Percentiles rank a stretch among this genome's conserved stretches.
phyloP scores from a whole-genome alignment of 2,329 filamentous ascomycete species.

The Pyrenochaeta sp. region DNA sequence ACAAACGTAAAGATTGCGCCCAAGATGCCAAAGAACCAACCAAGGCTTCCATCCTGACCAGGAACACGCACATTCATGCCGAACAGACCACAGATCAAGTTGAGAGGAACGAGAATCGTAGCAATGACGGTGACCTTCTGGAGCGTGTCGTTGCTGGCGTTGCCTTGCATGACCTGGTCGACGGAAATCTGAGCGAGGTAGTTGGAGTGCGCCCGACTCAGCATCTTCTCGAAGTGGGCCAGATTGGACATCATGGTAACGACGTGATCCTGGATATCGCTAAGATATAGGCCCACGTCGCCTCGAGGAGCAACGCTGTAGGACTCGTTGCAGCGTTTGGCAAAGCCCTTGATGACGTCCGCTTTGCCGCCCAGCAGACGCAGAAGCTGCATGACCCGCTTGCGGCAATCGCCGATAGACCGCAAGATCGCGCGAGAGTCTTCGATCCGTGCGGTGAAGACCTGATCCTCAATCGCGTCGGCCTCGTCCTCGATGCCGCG shows the following conservation, averaged over 20 bases:
- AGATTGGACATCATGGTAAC: constrained; percentile 99
- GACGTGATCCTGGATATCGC: constrained; percentile 98
- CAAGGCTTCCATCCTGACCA: constrained; percentile 60
- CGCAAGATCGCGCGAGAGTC: constrained; percentile 89
- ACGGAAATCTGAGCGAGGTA: constrained; percentile 95
- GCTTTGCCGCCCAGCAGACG: constrained; percentile 94
- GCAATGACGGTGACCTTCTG: constrained; percentile 96
- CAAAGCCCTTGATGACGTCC: constrained; percentile 97
- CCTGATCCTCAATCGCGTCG: constrained; percentile 92
- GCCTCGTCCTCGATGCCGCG: constrained; percentile 86
- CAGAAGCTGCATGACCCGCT: constrained; percentile 93
- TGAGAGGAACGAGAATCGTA: constrained; percentile 94
- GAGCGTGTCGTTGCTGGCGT: constrained; percentile 85
- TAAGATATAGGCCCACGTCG: constrained; percentile 95
- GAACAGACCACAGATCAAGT: constrained; percentile 86
- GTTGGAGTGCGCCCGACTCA: constrained; percentile 92
- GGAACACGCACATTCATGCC: constrained; percentile 88
- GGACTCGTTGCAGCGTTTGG: constrained; percentile 98
- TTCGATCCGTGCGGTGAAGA: constrained; percentile 89
- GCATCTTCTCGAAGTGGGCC: constrained; percentile 96
- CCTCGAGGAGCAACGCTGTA: constrained; percentile 94
- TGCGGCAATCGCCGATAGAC: constrained; percentile 87
- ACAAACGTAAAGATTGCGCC: constrained; percentile 62
- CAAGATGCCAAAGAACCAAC: constrained; percentile 69
- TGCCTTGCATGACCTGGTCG: constrained; percentile 88